Percentiles rank a stretch among this genome's conserved stretches.
These are phyloP conservation scores for Lenwebbia sp. DNA, from an alignment of 345 rosid species.

Conservation along the genomic window DNA sequence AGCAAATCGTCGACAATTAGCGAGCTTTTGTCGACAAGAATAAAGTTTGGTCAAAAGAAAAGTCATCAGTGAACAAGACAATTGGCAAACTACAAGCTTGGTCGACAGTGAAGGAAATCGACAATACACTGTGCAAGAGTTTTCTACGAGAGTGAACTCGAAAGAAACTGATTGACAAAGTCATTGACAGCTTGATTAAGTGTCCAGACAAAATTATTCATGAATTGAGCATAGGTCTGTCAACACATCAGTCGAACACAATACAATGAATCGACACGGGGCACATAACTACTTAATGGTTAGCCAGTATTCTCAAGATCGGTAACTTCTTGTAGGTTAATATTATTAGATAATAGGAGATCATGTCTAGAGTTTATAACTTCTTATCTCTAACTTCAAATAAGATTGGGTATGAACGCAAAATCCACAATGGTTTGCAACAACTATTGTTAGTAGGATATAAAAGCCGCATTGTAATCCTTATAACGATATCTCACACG, in stretches of 20 bases:
- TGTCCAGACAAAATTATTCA: neutral
- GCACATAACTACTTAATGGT: neutral
- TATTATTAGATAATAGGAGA: neutral
- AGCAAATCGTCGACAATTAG: too few species aligned
- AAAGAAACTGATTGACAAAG: neutral
- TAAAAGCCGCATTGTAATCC: neutral
- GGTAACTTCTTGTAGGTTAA: neutral
- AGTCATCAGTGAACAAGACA: neutral
- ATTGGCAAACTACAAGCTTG: neutral
- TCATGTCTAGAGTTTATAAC: neutral
- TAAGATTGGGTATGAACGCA: neutral
- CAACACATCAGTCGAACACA: accelerated
- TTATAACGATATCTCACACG: accelerated
- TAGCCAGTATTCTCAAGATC: neutral
- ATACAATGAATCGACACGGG: neutral
- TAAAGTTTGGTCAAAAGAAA: neutral
- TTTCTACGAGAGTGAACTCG: neutral
- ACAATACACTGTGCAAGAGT: neutral
- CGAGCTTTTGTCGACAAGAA: neutral
- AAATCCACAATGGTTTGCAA: neutral
- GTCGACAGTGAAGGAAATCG: neutral
- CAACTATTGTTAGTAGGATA: accelerated
- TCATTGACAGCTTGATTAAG: neutral
- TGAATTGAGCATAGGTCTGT: neutral
- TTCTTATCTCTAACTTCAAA: neutral